A percentile compares a stretch with the other conserved stretches of the same genome.
Evolutionary conservation across 1,284 basidiomycete species (phyloP).

Genomic region (Inonotus obliquus): DNA sequence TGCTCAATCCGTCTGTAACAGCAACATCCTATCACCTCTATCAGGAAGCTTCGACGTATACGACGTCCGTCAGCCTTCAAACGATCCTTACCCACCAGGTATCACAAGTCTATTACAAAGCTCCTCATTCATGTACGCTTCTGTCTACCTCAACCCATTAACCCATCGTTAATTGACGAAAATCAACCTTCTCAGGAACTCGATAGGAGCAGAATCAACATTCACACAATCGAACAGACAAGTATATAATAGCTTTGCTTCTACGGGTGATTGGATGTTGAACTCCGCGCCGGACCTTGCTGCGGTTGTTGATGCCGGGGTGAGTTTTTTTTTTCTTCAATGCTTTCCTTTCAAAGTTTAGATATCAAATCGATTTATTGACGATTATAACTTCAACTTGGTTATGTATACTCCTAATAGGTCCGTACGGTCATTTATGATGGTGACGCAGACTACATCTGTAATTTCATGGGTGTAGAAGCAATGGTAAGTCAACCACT

Average conservation of each 20-base stretch:
- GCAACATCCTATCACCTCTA: constrained; percentile 44
- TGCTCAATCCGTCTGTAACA: constrained; percentile 54
- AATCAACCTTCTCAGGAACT: constrained; percentile 18
- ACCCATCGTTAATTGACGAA: background rate
- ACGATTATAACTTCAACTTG: background rate
- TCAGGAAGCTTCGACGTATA: constrained; percentile 48
- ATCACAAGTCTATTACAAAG: constrained; percentile 39
- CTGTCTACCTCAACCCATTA: background rate
- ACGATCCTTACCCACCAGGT: constrained; percentile 52
- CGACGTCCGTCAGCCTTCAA: constrained; percentile 44
- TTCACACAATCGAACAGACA: constrained; percentile 42
- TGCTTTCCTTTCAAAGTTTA: too few relatives aligned
- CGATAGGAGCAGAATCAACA: constrained; percentile 46
- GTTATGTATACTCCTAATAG: background rate
- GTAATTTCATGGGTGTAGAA: constrained; percentile 58
- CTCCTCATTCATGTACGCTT: constrained; percentile 25
- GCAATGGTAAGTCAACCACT: constrained; percentile 52
- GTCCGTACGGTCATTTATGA: constrained; percentile 17
- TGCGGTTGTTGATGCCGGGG: constrained; percentile 55
- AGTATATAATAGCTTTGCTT: constrained; percentile 53
- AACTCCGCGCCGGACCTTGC: constrained; percentile 51
- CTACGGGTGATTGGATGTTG: constrained; percentile 62
- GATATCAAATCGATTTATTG: too few relatives aligned
- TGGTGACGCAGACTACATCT: constrained; percentile 45
- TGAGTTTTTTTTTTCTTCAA: constrained; percentile 32